Conservation (phyloP, 106 monocot genomes). For the Dendrobium nobile region DNA sequence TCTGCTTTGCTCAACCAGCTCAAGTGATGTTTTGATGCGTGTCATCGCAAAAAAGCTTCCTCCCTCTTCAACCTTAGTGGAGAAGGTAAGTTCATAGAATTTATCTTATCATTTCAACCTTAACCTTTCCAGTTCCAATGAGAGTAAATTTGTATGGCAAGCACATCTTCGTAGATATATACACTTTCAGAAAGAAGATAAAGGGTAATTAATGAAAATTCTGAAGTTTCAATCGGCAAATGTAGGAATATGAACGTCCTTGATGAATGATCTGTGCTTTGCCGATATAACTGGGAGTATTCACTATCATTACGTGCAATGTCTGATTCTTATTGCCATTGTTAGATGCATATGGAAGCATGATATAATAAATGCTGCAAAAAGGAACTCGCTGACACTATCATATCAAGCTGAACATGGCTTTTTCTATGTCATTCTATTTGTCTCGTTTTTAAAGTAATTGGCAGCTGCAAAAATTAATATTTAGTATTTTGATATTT, state of each 20-base stretch:
- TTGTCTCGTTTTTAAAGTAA: neutral
- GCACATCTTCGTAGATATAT: neutral
- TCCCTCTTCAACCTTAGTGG: constrained; percentile 53
- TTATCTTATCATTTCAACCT: neutral
- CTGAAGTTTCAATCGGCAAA: neutral
- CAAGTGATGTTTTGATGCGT: constrained; percentile 75
- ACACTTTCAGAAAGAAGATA: no score
- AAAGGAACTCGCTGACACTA: neutral
- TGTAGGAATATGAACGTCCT: neutral
- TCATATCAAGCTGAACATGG: neutral
- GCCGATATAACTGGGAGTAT: neutral
- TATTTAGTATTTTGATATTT: neutral
- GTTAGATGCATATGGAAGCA: neutral
- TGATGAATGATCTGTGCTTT: neutral
- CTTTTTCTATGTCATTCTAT: neutral
- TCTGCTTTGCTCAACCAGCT: constrained; percentile 22
- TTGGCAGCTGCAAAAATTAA: neutral
- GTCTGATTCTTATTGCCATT: neutral
- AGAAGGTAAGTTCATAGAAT: constrained; percentile 27
- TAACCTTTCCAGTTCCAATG: neutral
- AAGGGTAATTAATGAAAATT: constrained; percentile 1
- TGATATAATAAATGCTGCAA: neutral
- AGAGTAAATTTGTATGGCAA: constrained; percentile 2
- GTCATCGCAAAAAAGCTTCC: constrained; percentile 63
- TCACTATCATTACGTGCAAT: neutral